Conservation (phyloP, 331 rosid species). For the Prunus yedoensis region DNA sequence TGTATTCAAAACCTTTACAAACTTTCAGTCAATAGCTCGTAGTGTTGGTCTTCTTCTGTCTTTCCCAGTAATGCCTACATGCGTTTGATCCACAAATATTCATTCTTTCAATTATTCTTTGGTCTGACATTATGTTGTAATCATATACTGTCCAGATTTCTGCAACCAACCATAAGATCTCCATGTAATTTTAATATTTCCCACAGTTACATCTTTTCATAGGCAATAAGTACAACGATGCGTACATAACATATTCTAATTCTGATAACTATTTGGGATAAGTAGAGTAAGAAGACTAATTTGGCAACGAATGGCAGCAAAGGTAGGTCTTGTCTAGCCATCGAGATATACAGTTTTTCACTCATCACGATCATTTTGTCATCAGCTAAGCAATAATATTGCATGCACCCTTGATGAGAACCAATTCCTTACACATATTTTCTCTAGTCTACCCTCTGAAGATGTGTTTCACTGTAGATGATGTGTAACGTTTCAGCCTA, state of each 20-base stretch:
- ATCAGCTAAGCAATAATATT: slow-evolving; percentile 30
- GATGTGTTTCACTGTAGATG: slow-evolving; percentile 18
- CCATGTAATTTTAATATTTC: not conserved
- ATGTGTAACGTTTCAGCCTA: slow-evolving; percentile 15
- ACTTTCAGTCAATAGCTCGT: not conserved
- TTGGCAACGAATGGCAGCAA: not conserved
- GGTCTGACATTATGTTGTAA: not conserved
- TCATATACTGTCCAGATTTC: not conserved
- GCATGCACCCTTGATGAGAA: slow-evolving; percentile 21
- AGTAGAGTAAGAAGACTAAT: not conserved
- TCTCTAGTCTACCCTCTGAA: slow-evolving; percentile 22
- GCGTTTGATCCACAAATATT: not conserved
- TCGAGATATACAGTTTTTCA: slow-evolving; percentile 10
- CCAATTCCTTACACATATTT: slow-evolving; percentile 28
- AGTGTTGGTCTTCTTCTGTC: not conserved
- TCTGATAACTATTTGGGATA: slow-evolving; percentile 4
- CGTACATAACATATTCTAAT: slow-evolving; percentile 6
- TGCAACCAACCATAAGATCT: not conserved
- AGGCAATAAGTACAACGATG: not conserved
- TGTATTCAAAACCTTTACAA: not conserved
- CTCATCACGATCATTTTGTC: slow-evolving; percentile 20
- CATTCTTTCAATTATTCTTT: not conserved
- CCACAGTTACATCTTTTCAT: slow-evolving; percentile 14
- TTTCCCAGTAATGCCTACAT: not conserved
- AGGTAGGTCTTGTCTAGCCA: slow-evolving; percentile 16